phyloP scores from a whole-genome alignment of 441 rosid genomes.

The Pelargonium fulgidum region DNA sequence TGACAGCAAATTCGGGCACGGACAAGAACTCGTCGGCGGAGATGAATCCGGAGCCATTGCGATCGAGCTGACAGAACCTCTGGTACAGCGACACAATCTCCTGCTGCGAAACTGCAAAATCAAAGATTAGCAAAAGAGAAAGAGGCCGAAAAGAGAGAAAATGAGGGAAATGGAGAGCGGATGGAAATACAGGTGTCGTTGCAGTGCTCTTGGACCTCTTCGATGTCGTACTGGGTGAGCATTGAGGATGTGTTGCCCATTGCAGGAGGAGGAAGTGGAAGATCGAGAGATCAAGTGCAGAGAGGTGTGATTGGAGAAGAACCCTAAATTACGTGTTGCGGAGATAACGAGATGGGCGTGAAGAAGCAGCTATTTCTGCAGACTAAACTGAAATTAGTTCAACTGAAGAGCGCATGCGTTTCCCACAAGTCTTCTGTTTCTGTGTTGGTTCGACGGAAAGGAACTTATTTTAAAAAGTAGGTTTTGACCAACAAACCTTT shows the following conservation, averaged over 20 bases:
- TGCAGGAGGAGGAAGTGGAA: neutral
- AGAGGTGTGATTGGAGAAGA: neutral
- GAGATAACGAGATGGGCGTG: too few species aligned
- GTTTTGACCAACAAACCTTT: too few species aligned
- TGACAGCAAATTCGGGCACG: conserved; percentile 44
- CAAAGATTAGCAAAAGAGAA: neutral
- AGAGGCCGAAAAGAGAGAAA: neutral
- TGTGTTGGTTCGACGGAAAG: too few species aligned
- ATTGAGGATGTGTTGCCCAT: conserved; percentile 45
- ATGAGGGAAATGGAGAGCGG: neutral
- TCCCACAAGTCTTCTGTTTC: too few species aligned
- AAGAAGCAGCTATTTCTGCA: too few species aligned
- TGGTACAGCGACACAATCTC: conserved; percentile 41
- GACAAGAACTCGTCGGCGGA: conserved; percentile 41
- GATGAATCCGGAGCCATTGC: conserved; percentile 39
- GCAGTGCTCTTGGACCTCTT: conserved; percentile 44
- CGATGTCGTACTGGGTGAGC: conserved; percentile 47
- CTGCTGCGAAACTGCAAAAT: conserved; percentile 41
- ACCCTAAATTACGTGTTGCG: too few species aligned
- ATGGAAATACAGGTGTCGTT: conserved; percentile 28
- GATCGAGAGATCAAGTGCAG: neutral
- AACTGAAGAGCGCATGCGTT: too few species aligned
- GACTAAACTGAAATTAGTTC: too few species aligned
- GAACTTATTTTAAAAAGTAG: too few species aligned
- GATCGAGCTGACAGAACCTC: conserved; percentile 45